These are phyloP conservation scores for Platismatia glauca DNA, from an alignment of 495 filamentous ascomycete species.

Conservation along the genomic window DNA sequence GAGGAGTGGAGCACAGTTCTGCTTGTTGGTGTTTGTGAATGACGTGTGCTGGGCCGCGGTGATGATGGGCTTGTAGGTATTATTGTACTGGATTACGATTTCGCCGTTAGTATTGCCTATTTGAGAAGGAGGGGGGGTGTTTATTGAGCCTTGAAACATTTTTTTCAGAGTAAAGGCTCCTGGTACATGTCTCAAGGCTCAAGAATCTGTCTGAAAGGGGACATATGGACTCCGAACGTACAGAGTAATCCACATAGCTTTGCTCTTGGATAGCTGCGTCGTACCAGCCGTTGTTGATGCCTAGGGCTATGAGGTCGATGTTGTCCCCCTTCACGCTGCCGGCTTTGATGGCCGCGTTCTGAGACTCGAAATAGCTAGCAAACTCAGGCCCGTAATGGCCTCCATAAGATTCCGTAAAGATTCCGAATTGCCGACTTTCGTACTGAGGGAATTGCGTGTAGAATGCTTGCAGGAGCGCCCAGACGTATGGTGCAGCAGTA, in stretches of 20 bases:
- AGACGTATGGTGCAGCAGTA: slow-evolving; percentile 45
- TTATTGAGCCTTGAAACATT: too few relatives aligned
- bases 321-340: slow-evolving; percentile 37
- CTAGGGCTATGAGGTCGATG: slow-evolving; percentile 45
- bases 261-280: slow-evolving; percentile 42
- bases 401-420: slow-evolving; percentile 50
- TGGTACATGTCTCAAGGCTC: too few relatives aligned
- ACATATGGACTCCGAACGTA: too few relatives aligned
- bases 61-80: slow-evolving; percentile 45
- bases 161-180: too few relatives aligned
- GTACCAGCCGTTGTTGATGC: slow-evolving; percentile 51
- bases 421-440: slow-evolving; percentile 44
- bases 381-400: slow-evolving; percentile 50
- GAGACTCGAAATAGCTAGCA: slow-evolving; percentile 40
- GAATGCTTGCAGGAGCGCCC: slow-evolving; percentile 49
- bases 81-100: too few relatives aligned
- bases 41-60: slow-evolving; percentile 32
- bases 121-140: too few relatives aligned
- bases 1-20: slow-evolving; percentile 35
- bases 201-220: too few relatives aligned
- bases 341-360: slow-evolving; percentile 39
- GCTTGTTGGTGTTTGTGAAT: slow-evolving; percentile 33
- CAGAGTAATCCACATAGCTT: slow-evolving; percentile 42
- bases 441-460: slow-evolving; percentile 45
- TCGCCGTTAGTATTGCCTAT: too few relatives aligned